These are phyloP conservation scores for Elaeis guineensis DNA, from an alignment of 176 grass and related monocot species.

Conservation along the genomic window DNA sequence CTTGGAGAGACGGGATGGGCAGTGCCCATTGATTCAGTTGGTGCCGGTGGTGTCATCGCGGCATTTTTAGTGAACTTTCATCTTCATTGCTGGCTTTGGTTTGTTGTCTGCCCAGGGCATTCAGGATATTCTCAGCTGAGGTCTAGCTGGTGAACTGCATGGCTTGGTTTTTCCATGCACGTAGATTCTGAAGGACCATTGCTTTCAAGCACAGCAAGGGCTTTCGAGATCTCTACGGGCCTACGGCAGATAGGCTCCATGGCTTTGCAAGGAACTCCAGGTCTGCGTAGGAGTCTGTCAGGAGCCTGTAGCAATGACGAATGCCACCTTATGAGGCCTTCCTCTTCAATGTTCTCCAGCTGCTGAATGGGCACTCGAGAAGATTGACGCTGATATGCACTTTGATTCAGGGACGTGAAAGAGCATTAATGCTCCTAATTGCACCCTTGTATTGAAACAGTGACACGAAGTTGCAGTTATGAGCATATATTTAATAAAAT, in stretches of 20 bases:
- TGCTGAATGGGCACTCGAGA: slow-evolving; percentile 12
- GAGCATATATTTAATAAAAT: too few relatives aligned
- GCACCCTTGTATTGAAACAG: too few relatives aligned
- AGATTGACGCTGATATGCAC: slow-evolving; percentile 30
- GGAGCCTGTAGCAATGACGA: slow-evolving; percentile 43
- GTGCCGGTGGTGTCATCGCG: neutral
- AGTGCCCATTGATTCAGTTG: slow-evolving; percentile 1
- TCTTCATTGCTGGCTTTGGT: too few relatives aligned
- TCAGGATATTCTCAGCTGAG: too few relatives aligned
- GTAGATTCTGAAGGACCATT: slow-evolving; percentile 15
- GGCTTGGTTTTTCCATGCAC: neutral
- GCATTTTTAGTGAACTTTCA: too few relatives aligned
- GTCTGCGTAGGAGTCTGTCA: slow-evolving; percentile 71
- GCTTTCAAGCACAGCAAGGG: slow-evolving; percentile 55
- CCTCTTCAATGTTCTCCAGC: slow-evolving; percentile 73
- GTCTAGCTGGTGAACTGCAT: slow-evolving; percentile 3
- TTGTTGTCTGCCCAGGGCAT: too few relatives aligned
- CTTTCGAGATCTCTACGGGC: slow-evolving; percentile 82
- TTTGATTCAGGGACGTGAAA: slow-evolving; percentile 33
- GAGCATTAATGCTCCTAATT: too few relatives aligned
- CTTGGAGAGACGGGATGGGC: slow-evolving; percentile 58
- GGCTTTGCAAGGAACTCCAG: slow-evolving; percentile 74
- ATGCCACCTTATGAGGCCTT: slow-evolving; percentile 24
- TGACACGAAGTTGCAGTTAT: too few relatives aligned
- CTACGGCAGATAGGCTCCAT: slow-evolving; percentile 72